Evolutionary conservation across 1,139 yeast genomes (phyloP), one percentile per base, ranked within the genome.

Genomic region (Saccharomyces hybrid): DNA sequence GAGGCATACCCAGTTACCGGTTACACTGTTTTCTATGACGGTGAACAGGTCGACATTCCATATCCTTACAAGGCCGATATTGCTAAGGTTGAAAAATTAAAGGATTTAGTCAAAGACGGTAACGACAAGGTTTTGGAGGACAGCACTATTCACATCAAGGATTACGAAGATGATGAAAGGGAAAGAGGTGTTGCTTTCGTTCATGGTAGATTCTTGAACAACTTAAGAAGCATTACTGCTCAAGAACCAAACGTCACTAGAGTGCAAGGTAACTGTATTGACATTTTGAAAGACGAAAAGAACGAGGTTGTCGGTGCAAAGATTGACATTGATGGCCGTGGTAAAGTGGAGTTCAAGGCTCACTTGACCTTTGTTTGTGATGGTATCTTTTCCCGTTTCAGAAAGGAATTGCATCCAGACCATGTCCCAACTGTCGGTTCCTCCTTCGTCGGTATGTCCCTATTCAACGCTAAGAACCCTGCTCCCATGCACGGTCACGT

Each of bases 351-450:
- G 38, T 83, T 78, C 71, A 71, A 72, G 47, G 88, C 86, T 3
- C 80, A 83, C 55, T 69, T 90, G 57, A 85, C 91, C 5, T 76
- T 91, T 41, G 80, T 88, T 53, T 89, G 96, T 66, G 99, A 93
- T 71, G 99, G 99, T 54, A 91, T 93, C 56, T 90, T 89, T 66
- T 89, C 97, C 57, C 90, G 86, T 70, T 90, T 93, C 75, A 81
- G 99, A 68, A 88, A 84, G 67, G 85, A 84, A 59, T 76, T 87
- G 53, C 71, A 79, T 16, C 74, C 79, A 16, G 73, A 78, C 34
- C 78, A 81, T 61, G 76, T 78, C 27, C 95, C 97, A 4, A 64
- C 70, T 0, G 81, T 88, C 27, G 88, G 85, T 28, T 88, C 96
- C 5, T 86, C 93, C 65, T 95, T 93, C 69, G 86, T 91, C 27